Conservation (phyloP, 2,329 filamentous ascomycete species). For the Leptographium flavum region DNA sequence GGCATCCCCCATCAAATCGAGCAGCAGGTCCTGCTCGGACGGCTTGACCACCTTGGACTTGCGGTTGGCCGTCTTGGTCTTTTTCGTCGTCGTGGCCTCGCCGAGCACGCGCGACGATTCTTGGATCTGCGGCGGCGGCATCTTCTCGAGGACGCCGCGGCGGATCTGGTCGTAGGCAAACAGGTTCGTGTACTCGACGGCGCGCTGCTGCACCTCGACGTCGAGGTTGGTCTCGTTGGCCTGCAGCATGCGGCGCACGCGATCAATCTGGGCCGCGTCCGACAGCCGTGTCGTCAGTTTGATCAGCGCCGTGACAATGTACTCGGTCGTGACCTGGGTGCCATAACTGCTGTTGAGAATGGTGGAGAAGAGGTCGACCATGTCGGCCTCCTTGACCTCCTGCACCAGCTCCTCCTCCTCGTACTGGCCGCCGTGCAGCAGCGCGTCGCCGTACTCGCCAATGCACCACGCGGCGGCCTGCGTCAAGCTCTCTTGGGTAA, state of each 20-base stretch:
- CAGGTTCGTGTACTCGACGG: constrained; percentile 91
- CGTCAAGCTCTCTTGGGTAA: constrained; percentile 91
- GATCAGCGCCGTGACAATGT: constrained; percentile 88
- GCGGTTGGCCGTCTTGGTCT: constrained; percentile 54
- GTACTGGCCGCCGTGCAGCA: constrained; percentile 80
- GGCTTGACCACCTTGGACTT: constrained; percentile 68
- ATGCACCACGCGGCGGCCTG: constrained; percentile 94
- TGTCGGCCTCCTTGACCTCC: constrained; percentile 70
- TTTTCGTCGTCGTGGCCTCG: constrained; percentile 47
- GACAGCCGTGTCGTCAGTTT: constrained; percentile 83
- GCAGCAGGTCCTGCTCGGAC: constrained; percentile 78
- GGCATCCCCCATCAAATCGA: constrained; percentile 77
- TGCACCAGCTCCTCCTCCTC: constrained; percentile 83
- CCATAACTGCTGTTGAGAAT: constrained; percentile 93
- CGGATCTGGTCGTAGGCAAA: constrained; percentile 81
- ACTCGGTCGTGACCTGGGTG: constrained; percentile 81
- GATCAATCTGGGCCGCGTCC: constrained; percentile 73
- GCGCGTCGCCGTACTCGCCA: constrained; percentile 84
- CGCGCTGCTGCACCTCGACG: constrained; percentile 89
- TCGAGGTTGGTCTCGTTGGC: constrained; percentile 75
- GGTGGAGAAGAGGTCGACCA: constrained; percentile 82
- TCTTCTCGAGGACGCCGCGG: constrained; percentile 84
- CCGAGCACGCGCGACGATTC: constrained; percentile 87
- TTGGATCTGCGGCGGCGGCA: constrained; percentile 93
- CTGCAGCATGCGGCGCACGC: constrained; percentile 65